Conservation (phyloP, 768 basidiomycete species). For the Lyophyllum shimeji region DNA sequence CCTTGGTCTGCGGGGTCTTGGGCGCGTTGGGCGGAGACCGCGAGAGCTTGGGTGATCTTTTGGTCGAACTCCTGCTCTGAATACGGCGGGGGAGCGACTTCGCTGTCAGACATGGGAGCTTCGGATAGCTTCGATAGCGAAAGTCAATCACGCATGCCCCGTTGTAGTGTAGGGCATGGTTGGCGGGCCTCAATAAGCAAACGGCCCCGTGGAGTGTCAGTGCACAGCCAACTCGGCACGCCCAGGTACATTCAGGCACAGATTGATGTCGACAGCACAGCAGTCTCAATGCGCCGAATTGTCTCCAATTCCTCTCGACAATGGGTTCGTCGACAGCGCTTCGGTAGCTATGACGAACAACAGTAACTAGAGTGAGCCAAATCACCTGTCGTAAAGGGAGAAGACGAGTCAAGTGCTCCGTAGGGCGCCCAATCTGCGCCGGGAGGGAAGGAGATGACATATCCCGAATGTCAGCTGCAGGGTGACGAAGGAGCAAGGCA, state of each 20-base stretch:
- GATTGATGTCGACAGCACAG: neutral
- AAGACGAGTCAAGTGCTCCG: neutral
- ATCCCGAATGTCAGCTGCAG: neutral
- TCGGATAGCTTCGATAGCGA: conserved; percentile 3
- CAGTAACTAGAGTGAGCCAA: too few species aligned
- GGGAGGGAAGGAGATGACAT: conserved; percentile 10
- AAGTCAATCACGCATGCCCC: neutral
- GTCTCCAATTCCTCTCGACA: too few species aligned
- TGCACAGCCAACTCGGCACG: neutral
- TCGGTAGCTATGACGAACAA: neutral
- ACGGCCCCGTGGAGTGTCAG: neutral
- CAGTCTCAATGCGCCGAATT: neutral
- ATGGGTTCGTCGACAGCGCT: neutral
- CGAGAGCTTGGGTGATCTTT: conserved; percentile 44
- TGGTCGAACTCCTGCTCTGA: conserved; percentile 52
- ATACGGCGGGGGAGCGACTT: conserved; percentile 45
- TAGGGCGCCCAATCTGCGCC: neutral
- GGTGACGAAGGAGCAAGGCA: neutral
- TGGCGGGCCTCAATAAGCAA: neutral
- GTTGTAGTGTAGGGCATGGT: neutral
- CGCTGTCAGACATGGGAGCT: conserved; percentile 17
- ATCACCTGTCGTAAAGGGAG: too few species aligned
- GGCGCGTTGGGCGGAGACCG: conserved; percentile 34
- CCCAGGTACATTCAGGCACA: neutral
- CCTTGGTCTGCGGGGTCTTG: conserved; percentile 29